These are phyloP conservation scores for Rosa persica DNA, from an alignment of 306 rosid genomes.

Conservation along the genomic window DNA sequence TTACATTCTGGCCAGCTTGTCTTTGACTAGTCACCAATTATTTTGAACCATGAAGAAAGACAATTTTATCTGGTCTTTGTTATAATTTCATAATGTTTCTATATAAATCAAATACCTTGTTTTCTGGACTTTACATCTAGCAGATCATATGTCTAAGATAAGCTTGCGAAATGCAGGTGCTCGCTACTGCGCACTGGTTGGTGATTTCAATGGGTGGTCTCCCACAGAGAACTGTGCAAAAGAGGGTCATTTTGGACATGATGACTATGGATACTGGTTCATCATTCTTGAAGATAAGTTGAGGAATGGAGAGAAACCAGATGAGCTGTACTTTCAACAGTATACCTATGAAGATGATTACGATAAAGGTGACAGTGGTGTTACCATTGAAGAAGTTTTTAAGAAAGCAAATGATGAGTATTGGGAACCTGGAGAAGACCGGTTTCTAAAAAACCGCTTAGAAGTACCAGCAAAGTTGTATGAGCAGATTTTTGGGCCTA, in stretches of 20 bases:
- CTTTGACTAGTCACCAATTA: constrained; percentile 11
- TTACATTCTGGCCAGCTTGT: constrained; percentile 15
- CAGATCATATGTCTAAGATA: constrained; percentile 25
- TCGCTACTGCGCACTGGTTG: constrained; percentile 85
- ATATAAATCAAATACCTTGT: neutral
- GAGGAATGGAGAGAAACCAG: constrained; percentile 81
- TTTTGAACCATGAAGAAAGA: constrained; percentile 18
- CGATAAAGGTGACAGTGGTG: constrained; percentile 95
- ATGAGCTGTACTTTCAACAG: constrained; percentile 89
- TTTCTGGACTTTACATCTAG: constrained; percentile 12
- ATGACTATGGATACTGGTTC: constrained; percentile 97
- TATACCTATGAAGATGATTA: constrained; percentile 86
- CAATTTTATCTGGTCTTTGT: neutral
- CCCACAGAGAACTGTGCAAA: constrained; percentile 85
- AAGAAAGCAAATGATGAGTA: constrained; percentile 79
- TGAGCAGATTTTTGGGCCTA: constrained; percentile 93
- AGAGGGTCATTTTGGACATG: constrained; percentile 88
- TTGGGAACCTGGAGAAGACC: constrained; percentile 97
- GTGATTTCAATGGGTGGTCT: constrained; percentile 91
- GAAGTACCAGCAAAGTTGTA: constrained; percentile 84
- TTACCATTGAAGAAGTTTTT: constrained; percentile 71
- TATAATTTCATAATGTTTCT: constrained; percentile 2
- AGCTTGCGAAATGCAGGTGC: constrained; percentile 59
- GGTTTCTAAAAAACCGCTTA: constrained; percentile 63
- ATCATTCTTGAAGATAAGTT: constrained; percentile 85